Evolutionary conservation across 1,139 yeast genomes (phyloP), one percentile per base, ranked within the genome.

Genomic region (Lodderomyces metapsilosis): DNA sequence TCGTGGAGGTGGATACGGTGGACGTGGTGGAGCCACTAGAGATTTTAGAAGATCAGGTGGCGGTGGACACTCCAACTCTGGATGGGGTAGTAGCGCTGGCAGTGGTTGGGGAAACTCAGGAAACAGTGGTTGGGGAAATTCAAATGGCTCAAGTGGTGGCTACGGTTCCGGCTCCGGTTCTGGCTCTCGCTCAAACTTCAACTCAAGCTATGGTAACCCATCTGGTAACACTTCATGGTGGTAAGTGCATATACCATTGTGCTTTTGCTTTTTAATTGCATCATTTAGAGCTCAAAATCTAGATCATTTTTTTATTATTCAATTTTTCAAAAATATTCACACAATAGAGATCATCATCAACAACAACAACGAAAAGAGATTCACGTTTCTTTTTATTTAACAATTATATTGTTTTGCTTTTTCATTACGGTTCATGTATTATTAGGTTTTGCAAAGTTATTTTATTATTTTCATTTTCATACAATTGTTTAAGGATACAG

Each of bases 31-130:
- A 45, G 73, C 69, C 39, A 63, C 64, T 46, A 78, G 84, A 67
- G 86, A 81, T 62, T 76, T 70, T 69, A 79, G 84, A 76, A 78
- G 80, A 58, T 62, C 64, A 48, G 60, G 59, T 49, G 61, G 64
- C 42, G 52, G 62, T 39, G 24, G 36, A 6, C 13, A 15, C 10
- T 58, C 58, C 38, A 62, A 62, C 38, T 54, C 64, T 50, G 60
- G 68, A 30, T 52, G 52, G 47, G 51, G 53, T 31, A 47, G 47
- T 32, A 41, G 35, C 23, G 39, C 48, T 18, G 43, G 43, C 23
- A 39, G 42, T 49, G 38, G 43, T 20, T 40, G 44, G 40, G 44
- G 44, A 13, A 30, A 36, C 8, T 27, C 34, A 24, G 24, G 28
- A 17, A 40, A 38, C 28, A 21, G 35, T 15, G 38, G 41, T 18